phyloP scores from a whole-genome alignment of 257 asterid genomes.

The Anisodus tanguticus region DNA sequence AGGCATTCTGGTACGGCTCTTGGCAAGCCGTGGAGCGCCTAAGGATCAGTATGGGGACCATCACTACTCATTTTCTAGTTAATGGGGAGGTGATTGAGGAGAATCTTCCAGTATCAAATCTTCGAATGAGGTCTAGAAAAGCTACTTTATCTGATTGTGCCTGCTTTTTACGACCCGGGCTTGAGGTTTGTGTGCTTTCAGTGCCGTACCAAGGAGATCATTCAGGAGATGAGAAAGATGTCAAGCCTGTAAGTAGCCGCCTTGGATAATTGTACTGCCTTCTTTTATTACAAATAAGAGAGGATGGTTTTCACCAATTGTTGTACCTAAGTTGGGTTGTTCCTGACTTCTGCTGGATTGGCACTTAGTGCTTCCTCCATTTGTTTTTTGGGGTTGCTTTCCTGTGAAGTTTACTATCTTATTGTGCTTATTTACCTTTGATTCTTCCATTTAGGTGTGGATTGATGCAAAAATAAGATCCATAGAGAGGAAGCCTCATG shows the following conservation, averaged over 20 bases:
- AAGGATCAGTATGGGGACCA: constrained; percentile 53
- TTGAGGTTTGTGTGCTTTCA: constrained; percentile 70
- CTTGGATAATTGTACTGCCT: constrained; percentile 26
- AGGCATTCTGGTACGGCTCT: constrained; percentile 67
- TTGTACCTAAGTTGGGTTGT: constrained; percentile 2
- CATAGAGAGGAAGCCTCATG: constrained; percentile 80
- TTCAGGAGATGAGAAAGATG: constrained; percentile 44
- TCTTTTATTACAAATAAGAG: constrained; percentile 14
- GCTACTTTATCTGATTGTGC: constrained; percentile 71
- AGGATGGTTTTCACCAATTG: background rate
- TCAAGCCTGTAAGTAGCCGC: constrained; percentile 55
- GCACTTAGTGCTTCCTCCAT: background rate
- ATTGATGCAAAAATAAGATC: constrained; percentile 84
- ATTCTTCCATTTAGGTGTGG: constrained; percentile 60
- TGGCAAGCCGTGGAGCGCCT: constrained; percentile 82
- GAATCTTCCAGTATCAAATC: constrained; percentile 59
- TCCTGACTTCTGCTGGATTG: constrained; percentile 16
- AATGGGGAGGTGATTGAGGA: constrained; percentile 58
- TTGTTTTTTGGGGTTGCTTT: background rate
- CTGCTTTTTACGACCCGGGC: constrained; percentile 78
- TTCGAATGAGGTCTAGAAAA: constrained; percentile 82
- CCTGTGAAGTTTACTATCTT: background rate
- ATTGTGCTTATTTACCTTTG: constrained; percentile 14
- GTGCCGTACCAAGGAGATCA: constrained; percentile 41
- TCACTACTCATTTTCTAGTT: constrained; percentile 47